A percentile compares a stretch with the other conserved stretches of the same genome.
phyloP scores from a whole-genome alignment of 2,329 filamentous ascomycete genomes.

The Juglanconis sp. region DNA sequence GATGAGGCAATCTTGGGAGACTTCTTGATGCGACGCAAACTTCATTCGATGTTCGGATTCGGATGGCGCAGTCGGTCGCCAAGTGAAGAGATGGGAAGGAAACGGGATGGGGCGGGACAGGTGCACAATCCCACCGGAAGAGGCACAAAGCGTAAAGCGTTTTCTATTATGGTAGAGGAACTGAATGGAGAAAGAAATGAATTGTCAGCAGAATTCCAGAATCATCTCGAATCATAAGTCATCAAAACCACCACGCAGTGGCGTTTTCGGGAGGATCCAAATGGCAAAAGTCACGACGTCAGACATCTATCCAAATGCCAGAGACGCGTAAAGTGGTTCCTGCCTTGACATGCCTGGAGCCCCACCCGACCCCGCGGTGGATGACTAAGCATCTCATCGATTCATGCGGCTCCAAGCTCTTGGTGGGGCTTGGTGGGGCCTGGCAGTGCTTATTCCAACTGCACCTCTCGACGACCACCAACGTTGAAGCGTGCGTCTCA shows the following conservation, averaged over 20 bases:
- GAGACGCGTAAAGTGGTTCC: conserved; percentile 17
- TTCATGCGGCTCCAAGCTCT: neutral
- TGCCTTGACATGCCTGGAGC: conserved; percentile 1
- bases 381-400: neutral
- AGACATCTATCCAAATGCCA: neutral
- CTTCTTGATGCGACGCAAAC: neutral
- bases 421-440: neutral
- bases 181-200: neutral
- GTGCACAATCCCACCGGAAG: neutral
- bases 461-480: neutral
- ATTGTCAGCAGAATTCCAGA: conserved; percentile 2
- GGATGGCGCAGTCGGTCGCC: neutral
- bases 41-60: neutral
- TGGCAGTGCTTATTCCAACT: neutral
- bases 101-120: neutral
- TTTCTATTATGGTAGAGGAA: neutral
- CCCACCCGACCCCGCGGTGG: neutral
- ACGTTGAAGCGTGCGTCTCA: neutral
- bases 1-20: neutral
- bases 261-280: neutral
- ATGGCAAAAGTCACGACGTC: neutral
- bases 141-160: neutral
- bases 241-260: neutral
- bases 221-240: conserved; percentile 10
- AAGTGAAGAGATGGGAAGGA: neutral